A percentile compares a stretch with the other conserved stretches of the same genome.
phyloP scores from a whole-genome alignment of 2,329 filamentous ascomycete genomes.

The Cordyceps cicadae region DNA sequence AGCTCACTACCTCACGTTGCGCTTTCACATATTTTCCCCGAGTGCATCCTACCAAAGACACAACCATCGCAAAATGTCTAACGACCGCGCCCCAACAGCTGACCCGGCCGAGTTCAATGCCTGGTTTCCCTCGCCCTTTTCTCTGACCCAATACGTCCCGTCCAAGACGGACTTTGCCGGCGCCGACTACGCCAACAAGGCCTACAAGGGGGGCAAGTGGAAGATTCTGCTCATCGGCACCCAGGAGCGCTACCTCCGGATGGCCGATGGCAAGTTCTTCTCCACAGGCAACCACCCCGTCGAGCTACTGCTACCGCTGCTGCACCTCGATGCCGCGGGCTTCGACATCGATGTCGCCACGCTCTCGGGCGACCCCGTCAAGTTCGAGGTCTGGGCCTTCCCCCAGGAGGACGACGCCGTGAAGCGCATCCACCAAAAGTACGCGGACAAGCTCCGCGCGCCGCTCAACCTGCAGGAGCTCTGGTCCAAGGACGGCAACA shows the following conservation, averaged over 20 bases:
- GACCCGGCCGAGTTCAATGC: slow-evolving; percentile 18
- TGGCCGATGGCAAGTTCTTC: slow-evolving; percentile 17
- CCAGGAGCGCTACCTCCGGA: slow-evolving; percentile 17
- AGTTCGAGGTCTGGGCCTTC: slow-evolving; percentile 19
- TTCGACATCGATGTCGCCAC: slow-evolving; percentile 18
- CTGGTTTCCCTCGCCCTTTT: slow-evolving; percentile 17
- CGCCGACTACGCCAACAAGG: slow-evolving; percentile 13
- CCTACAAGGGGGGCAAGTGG: slow-evolving; percentile 16
- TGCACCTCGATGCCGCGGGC: slow-evolving; percentile 16
- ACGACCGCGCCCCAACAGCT: slow-evolving; percentile 13
- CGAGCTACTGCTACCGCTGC: slow-evolving; percentile 17
- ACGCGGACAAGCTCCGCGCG: slow-evolving; percentile 15
- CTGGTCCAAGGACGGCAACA: slow-evolving; percentile 9
- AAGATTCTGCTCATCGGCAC: slow-evolving; percentile 17
- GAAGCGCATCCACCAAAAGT: slow-evolving; percentile 19
- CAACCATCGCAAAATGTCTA: background rate
- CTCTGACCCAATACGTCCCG: slow-evolving; percentile 15
- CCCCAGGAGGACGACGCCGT: slow-evolving; percentile 18
- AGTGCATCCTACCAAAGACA: background rate
- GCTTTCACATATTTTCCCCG: background rate
- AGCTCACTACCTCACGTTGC: background rate
- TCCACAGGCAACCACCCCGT: slow-evolving; percentile 18
- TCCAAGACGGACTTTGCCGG: slow-evolving; percentile 16
- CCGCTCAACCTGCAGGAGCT: slow-evolving; percentile 14
- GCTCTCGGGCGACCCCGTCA: slow-evolving; percentile 17